These are phyloP conservation scores for Leishmania mexicana DNA, from an alignment of 208 protist genomes.

Conservation along the genomic window DNA sequence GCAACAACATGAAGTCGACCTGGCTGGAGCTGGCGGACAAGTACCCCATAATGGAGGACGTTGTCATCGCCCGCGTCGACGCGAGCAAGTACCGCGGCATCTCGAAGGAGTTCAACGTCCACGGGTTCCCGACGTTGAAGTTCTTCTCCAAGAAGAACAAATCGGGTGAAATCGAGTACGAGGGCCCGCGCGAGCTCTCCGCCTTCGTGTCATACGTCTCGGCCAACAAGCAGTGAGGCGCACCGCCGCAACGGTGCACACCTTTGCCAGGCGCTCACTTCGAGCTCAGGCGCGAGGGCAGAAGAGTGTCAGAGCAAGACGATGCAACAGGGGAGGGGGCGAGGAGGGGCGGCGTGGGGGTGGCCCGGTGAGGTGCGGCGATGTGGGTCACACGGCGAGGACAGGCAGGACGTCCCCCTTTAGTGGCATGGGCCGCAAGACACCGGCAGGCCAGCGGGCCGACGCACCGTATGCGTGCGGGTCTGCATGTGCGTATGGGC, in stretches of 20 bases:
- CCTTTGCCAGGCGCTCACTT: too few relatives aligned
- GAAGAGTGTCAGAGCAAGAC: not conserved
- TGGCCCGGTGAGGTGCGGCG: not conserved
- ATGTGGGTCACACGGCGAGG: not conserved
- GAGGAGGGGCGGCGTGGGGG: not conserved
- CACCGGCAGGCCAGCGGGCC: not conserved
- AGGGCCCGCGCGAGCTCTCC: slow-evolving; percentile 52
- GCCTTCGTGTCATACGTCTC: slow-evolving; percentile 63
- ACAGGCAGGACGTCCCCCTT: not conserved
- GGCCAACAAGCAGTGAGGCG: slow-evolving; percentile 1
- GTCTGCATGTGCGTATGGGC: too few relatives aligned
- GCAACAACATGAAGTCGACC: slow-evolving; percentile 91
- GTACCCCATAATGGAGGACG: slow-evolving; percentile 44
- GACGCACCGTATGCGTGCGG: too few relatives aligned
- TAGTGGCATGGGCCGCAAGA: not conserved
- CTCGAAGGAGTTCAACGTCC: slow-evolving; percentile 51
- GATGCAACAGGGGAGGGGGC: not conserved
- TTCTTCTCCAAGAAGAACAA: slow-evolving; percentile 88
- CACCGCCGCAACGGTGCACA: too few relatives aligned
- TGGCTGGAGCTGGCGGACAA: slow-evolving; percentile 72
- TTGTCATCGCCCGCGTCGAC: slow-evolving; percentile 85
- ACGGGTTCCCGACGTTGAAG: slow-evolving; percentile 89
- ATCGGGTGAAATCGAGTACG: slow-evolving; percentile 51
- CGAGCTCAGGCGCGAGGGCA: not conserved
- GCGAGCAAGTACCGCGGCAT: slow-evolving; percentile 52